These are phyloP conservation scores for Cyanodermella asteris DNA, from an alignment of 2,329 filamentous ascomycete species.

Conservation along the genomic window DNA sequence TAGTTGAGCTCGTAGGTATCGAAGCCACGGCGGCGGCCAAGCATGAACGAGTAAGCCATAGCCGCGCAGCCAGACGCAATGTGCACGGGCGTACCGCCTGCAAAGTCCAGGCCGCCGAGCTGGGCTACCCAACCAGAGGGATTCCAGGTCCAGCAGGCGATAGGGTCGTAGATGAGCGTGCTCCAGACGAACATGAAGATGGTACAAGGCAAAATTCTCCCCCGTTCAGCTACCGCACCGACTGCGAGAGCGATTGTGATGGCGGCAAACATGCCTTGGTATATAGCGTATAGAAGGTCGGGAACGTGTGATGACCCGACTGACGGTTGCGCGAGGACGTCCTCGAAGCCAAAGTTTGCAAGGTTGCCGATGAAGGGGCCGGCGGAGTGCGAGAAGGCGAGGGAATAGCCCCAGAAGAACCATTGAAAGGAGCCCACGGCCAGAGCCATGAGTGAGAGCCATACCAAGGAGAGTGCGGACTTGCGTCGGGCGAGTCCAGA, in stretches of 20 bases:
- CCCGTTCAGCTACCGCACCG: slow-evolving; percentile 68
- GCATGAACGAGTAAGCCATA: slow-evolving; percentile 75
- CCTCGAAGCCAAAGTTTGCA: slow-evolving; percentile 55
- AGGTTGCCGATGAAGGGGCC: slow-evolving; percentile 59
- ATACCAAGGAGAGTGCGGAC: slow-evolving; percentile 68
- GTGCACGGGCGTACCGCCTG: slow-evolving; percentile 76
- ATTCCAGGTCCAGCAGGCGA: slow-evolving; percentile 94
- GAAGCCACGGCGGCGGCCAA: slow-evolving; percentile 67
- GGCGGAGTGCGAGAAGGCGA: slow-evolving; percentile 60
- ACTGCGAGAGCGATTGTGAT: slow-evolving; percentile 74
- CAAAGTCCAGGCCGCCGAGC: slow-evolving; percentile 70
- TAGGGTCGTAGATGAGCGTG: slow-evolving; percentile 75
- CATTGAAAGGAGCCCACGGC: slow-evolving; percentile 71
- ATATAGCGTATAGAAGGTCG: slow-evolving; percentile 66
- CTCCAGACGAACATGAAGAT: slow-evolving; percentile 89
- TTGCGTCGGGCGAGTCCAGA: slow-evolving; percentile 74
- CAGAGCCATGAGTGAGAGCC: slow-evolving; percentile 62
- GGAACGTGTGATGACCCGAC: slow-evolving; percentile 53
- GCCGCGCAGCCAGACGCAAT: slow-evolving; percentile 67
- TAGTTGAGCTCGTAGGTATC: slow-evolving; percentile 79
- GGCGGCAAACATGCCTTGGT: slow-evolving; percentile 71
- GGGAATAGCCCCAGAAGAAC: slow-evolving; percentile 87
- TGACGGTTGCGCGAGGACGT: slow-evolving; percentile 54
- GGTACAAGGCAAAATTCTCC: slow-evolving; percentile 69
- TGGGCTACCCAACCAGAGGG: slow-evolving; percentile 55